Evolutionary conservation across 2,329 filamentous ascomycete genomes (phyloP).

Genomic region (Exophiala sp.): DNA sequence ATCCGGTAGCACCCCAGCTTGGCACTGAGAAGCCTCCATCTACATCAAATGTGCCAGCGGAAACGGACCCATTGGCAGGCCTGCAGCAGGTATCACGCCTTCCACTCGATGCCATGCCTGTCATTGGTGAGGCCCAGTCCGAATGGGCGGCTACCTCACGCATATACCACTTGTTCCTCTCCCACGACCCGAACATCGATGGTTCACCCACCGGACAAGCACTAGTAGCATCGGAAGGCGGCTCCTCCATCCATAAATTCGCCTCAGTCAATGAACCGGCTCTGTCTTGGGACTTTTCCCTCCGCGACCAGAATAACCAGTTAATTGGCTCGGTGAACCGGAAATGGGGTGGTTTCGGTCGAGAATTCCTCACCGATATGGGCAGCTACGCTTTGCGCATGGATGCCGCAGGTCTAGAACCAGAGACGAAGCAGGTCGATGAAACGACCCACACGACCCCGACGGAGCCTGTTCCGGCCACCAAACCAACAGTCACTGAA

Average conservation of each 20-base stretch:
- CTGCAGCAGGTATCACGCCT: conserved; percentile 53
- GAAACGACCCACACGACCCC: conserved; percentile 38
- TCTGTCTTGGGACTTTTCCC: conserved; percentile 62
- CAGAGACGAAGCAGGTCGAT: conserved; percentile 37
- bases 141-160: conserved; percentile 60
- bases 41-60: conserved; percentile 29
- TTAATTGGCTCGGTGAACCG: conserved; percentile 62
- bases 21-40: conserved; percentile 29
- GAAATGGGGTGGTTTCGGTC: conserved; percentile 60
- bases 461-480: conserved; percentile 19
- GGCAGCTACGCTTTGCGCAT: conserved; percentile 63
- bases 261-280: conserved; percentile 62
- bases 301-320: conserved; percentile 48
- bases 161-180: conserved; percentile 64
- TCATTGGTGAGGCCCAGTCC: conserved; percentile 62
- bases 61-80: conserved; percentile 36
- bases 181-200: conserved; percentile 39
- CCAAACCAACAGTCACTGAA: conserved; percentile 14
- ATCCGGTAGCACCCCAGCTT: conserved; percentile 45
- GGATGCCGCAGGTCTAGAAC: conserved; percentile 53
- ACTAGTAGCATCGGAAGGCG: conserved; percentile 30
- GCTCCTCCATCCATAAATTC: conserved; percentile 54
- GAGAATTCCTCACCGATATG: conserved; percentile 64
- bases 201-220: conserved; percentile 23
- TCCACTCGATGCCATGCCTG: conserved; percentile 55